These are phyloP conservation scores for Rhodamnia rubescens DNA, from an alignment of 345 rosid genomes.

Conservation along the genomic window DNA sequence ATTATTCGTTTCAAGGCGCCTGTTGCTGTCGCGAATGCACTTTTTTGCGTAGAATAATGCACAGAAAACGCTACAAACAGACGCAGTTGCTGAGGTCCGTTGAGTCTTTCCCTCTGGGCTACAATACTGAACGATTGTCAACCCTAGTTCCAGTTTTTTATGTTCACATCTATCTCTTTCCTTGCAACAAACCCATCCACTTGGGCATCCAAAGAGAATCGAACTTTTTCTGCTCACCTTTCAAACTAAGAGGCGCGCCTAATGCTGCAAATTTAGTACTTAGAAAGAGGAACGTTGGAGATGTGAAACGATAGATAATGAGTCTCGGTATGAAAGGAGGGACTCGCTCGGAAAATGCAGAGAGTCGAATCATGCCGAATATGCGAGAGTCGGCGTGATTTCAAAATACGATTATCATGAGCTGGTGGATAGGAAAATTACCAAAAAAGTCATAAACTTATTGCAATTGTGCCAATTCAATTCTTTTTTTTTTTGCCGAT, in stretches of 20 bases:
- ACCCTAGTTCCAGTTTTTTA: conserved; percentile 2
- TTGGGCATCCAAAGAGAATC: background rate
- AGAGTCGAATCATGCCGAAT: background rate
- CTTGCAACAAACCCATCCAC: background rate
- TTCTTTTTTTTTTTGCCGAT: too few species aligned
- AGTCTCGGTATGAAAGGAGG: background rate
- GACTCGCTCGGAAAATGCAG: background rate
- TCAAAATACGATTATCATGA: background rate
- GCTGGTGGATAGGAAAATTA: background rate
- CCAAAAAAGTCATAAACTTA: too few species aligned
- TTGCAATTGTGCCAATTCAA: too few species aligned
- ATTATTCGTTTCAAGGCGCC: background rate
- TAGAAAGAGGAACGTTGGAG: background rate
- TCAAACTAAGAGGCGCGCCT: background rate
- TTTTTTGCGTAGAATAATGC: background rate
- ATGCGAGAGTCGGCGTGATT: background rate
- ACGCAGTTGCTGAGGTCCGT: conserved; percentile 32
- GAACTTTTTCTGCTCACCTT: background rate
- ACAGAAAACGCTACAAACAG: conserved; percentile 4
- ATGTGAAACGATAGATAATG: background rate
- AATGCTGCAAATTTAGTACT: background rate
- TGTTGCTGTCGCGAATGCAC: background rate
- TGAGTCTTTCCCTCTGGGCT: conserved; percentile 6
- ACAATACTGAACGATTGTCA: conserved; percentile 24
- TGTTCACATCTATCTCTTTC: conserved; percentile 1